phyloP scores from a whole-genome alignment of 805 yeast species.

The Candida pseudoglaebosa region DNA sequence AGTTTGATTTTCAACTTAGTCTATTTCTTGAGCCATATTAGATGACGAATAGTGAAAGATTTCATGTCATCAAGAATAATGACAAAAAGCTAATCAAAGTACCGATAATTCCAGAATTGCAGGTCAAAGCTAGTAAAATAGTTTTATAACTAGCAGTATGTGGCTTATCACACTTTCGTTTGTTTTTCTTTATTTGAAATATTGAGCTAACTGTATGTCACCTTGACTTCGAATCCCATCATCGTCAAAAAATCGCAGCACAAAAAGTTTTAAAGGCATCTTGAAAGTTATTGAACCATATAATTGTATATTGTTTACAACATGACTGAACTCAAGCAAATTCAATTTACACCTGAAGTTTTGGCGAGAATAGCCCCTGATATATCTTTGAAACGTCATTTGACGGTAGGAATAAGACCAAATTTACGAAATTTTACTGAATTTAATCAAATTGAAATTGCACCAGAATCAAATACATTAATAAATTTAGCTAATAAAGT shows the following conservation, averaged over 20 bases:
- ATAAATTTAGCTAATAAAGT: conserved; percentile 25
- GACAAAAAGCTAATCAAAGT: too few relatives aligned
- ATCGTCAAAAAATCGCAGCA: background rate
- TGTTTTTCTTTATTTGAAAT: too few relatives aligned
- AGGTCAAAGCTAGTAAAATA: too few relatives aligned
- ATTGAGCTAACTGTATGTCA: too few relatives aligned
- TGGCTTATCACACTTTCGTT: too few relatives aligned
- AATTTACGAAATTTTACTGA: conserved; percentile 67
- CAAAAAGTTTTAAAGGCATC: background rate
- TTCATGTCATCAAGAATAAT: too few relatives aligned
- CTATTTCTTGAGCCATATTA: too few relatives aligned
- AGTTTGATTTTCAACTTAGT: too few relatives aligned
- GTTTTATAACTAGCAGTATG: too few relatives aligned
- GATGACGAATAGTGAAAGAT: too few relatives aligned
- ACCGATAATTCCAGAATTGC: too few relatives aligned
- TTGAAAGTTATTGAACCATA: background rate
- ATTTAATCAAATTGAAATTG: conserved; percentile 54
- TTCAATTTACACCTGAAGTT: conserved; percentile 76
- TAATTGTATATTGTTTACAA: background rate
- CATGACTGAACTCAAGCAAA: conserved; percentile 19
- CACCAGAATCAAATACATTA: conserved; percentile 30
- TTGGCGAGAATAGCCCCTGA: conserved; percentile 85
- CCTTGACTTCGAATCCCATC: background rate
- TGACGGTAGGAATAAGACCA: conserved; percentile 74
- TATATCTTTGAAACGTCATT: conserved; percentile 71